Base-by-base conservation (phyloP, 169 alveolate species). In the Eimeria falciformis region DNA sequence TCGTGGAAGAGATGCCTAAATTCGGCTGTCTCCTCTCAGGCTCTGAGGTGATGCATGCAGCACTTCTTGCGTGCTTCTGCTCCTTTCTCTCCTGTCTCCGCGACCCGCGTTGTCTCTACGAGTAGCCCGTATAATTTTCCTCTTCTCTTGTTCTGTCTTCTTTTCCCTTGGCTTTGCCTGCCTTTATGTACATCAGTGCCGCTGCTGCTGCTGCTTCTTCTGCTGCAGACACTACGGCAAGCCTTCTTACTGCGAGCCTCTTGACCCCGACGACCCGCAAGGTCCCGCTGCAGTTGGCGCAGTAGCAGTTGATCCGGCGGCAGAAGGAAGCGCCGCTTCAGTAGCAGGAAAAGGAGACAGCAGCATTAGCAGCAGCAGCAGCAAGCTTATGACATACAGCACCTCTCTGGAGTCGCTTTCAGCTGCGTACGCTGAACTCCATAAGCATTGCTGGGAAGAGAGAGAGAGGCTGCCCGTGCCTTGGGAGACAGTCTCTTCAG, bases 1-100 rank as follows among this genome's bases (percentile, higher is more conserved):
- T 90, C 93, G 25, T 90, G 93, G 93, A 90, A 90, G 66, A 23
- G 93, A 17, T 78, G 90, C 40, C 40, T 79, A 46, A 90, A 90
- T 29, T 75, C 93, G 6, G 73, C 90, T 1, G 69, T 90, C 45
- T 50, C 93, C 0, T 33, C 85, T 6, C 85, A 75, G 37, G 85
- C 85, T 45, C 27, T 75, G 46, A 75, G 85, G 85, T 75, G 23
- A n/a, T n/a, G n/a, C n/a, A n/a, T n/a, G n/a, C n/a, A n/a, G n/a
- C n/a, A 17, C 29, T 33, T 5, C 12, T 53, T 69, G 55, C 81
- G 93, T 17, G 78, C 83, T 21, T 78, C 81, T 45, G 77, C 12
- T 66, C 25, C 73, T 62, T 53, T 53, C 62, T 17, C 62, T 9
- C 62, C n/a, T 53, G 62, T 17, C 62, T 53, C 62, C 17, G 62